These are phyloP conservation scores for Saturnispora serradocipensis DNA, from an alignment of 805 yeast genomes.

Conservation along the genomic window DNA sequence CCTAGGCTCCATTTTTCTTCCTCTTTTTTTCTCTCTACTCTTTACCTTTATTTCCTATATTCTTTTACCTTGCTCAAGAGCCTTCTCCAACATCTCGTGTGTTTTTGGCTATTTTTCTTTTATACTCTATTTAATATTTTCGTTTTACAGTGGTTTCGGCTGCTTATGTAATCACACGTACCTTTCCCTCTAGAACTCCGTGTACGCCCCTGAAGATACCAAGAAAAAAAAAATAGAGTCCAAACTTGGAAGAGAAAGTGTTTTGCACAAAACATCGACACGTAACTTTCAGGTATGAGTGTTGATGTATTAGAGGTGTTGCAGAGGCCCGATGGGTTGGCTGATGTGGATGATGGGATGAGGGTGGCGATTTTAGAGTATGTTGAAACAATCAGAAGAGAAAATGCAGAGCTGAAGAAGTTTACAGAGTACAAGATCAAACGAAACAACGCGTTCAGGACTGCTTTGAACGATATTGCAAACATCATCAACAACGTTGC, in stretches of 20 bases:
- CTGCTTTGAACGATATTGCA: slow-evolving; percentile 71
- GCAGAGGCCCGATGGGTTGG: not conserved
- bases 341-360: not conserved
- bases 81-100: too few species aligned
- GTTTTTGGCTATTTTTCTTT: not conserved
- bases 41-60: not conserved
- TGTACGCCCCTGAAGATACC: not conserved
- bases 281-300: not conserved
- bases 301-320: not conserved
- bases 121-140: not conserved
- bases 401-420: slow-evolving; percentile 13
- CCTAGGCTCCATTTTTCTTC: too few species aligned
- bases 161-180: not conserved
- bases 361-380: not conserved
- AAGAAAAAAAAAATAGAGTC: not conserved
- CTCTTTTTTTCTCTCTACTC: not conserved
- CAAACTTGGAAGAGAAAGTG: not conserved
- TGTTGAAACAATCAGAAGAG: slow-evolving; percentile 10
- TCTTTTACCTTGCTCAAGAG: not conserved
- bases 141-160: not conserved
- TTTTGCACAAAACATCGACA: not conserved
- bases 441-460: slow-evolving; percentile 64
- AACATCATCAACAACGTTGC: slow-evolving; percentile 84
- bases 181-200: not conserved
- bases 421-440: slow-evolving; percentile 14